Conservation (phyloP, 345 rosid species). For the Sonneratia caseolaris region DNA sequence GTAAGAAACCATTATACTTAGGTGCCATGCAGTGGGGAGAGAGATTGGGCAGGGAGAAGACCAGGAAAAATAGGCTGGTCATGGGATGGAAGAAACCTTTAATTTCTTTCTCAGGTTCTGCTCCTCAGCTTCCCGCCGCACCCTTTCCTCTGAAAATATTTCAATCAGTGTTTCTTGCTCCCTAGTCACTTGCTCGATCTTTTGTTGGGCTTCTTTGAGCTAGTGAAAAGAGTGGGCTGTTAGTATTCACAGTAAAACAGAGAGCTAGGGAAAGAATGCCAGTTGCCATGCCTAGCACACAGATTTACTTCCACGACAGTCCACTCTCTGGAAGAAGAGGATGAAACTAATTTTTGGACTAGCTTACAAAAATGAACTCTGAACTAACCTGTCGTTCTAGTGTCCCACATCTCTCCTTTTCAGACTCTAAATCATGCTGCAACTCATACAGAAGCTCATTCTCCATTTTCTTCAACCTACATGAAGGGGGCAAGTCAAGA, state of each 20-base stretch:
- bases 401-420: constrained; percentile 34
- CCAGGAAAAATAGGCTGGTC: background rate
- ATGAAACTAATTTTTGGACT: background rate
- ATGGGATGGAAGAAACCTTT: constrained; percentile 33
- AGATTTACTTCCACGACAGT: background rate
- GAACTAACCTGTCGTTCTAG: constrained; percentile 49
- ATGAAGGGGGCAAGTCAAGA: constrained; percentile 3
- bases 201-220: constrained; percentile 39
- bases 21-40: background rate
- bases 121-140: constrained; percentile 57
- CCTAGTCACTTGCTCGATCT: constrained; percentile 46
- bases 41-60: background rate
- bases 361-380: background rate
- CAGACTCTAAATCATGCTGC: constrained; percentile 27
- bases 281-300: background rate
- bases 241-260: background rate
- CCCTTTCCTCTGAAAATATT: constrained; percentile 72
- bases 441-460: constrained; percentile 15
- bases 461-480: constrained; percentile 33
- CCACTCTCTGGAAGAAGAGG: background rate
- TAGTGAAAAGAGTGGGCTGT: constrained; percentile 13
- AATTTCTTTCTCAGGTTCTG: constrained; percentile 54
- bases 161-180: constrained; percentile 66
- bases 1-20: background rate
- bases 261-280: background rate